These are phyloP conservation scores for Fusarium incarnatum DNA, from an alignment of 2,329 filamentous ascomycete genomes.

Conservation along the genomic window DNA sequence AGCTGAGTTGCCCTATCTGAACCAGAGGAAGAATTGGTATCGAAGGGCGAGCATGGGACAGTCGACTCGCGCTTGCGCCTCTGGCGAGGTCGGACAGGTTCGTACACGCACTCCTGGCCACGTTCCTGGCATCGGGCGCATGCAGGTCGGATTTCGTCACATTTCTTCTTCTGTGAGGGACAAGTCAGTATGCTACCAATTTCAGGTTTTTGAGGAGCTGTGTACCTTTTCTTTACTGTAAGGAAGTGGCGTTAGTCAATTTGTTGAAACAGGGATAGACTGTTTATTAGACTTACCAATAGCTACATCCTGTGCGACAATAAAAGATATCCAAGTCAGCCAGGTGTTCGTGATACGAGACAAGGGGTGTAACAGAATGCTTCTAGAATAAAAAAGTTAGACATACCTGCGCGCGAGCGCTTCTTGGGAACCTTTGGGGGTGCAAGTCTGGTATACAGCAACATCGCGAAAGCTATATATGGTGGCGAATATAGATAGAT, in stretches of 20 bases:
- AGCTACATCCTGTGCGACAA: slow-evolving; percentile 59
- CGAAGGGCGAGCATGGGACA: slow-evolving; percentile 29
- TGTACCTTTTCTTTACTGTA: slow-evolving; percentile 64
- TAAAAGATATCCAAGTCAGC: slow-evolving; percentile 25
- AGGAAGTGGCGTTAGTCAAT: slow-evolving; percentile 26
- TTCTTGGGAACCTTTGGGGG: slow-evolving; percentile 69
- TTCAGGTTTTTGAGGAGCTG: neutral
- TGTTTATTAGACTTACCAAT: slow-evolving; percentile 57
- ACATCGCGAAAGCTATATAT: slow-evolving; percentile 54
- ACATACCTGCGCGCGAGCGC: slow-evolving; percentile 61
- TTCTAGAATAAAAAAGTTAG: slow-evolving; percentile 5
- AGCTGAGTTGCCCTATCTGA: slow-evolving; percentile 34
- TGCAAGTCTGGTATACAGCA: slow-evolving; percentile 69
- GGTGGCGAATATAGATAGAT: slow-evolving; percentile 39
- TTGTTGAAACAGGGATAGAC: neutral
- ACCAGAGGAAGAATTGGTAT: slow-evolving; percentile 37
- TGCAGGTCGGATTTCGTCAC: slow-evolving; percentile 63
- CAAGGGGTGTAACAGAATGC: slow-evolving; percentile 16
- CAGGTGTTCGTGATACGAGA: slow-evolving; percentile 2
- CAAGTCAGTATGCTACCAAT: slow-evolving; percentile 14
- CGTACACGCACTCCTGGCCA: slow-evolving; percentile 62
- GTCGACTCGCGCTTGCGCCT: slow-evolving; percentile 51
- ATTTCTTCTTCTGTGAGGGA: slow-evolving; percentile 66
- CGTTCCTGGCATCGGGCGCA: slow-evolving; percentile 65
- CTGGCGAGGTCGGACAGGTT: slow-evolving; percentile 57